These are phyloP conservation scores for Helicocarpus griseus DNA, from an alignment of 2,329 filamentous ascomycete species.

Conservation along the genomic window DNA sequence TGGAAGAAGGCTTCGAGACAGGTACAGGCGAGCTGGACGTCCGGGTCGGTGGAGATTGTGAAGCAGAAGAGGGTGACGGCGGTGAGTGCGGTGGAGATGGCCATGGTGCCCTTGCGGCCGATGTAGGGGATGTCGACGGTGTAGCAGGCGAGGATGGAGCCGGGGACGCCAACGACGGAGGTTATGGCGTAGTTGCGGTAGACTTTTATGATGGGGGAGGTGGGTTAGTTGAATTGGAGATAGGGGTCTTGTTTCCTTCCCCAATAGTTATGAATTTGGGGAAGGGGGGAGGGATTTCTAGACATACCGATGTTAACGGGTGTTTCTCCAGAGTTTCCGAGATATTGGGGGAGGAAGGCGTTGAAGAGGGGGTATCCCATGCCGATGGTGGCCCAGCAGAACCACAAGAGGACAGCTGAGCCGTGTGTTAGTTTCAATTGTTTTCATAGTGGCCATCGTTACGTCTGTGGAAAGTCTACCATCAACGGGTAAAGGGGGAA, in stretches of 20 bases:
- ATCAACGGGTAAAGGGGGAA: background rate
- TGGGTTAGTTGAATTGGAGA: conserved; percentile 7
- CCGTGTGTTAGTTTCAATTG: background rate
- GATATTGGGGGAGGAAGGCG: conserved; percentile 79
- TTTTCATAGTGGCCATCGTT: background rate
- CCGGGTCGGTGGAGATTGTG: conserved; percentile 39
- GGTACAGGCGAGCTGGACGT: conserved; percentile 43
- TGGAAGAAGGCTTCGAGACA: conserved; percentile 49
- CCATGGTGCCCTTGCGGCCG: conserved; percentile 49
- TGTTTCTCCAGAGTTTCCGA: conserved; percentile 48
- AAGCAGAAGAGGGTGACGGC: conserved; percentile 48
- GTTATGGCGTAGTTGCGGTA: conserved; percentile 81
- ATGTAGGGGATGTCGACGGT: conserved; percentile 60
- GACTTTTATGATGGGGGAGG: conserved; percentile 29
- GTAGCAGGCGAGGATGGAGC: conserved; percentile 63
- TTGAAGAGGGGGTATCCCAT: conserved; percentile 87
- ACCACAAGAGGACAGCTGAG: conserved; percentile 51
- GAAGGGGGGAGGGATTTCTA: conserved; percentile 1
- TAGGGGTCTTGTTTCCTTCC: no score
- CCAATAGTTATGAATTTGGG: background rate
- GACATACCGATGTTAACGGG: conserved; percentile 26
- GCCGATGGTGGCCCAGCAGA: conserved; percentile 72
- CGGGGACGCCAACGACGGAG: conserved; percentile 65
- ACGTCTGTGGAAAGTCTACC: no score
- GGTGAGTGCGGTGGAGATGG: conserved; percentile 41